Evolutionary conservation across 2,329 filamentous ascomycete genomes (phyloP).

Genomic region (Penicillium janthinellum): DNA sequence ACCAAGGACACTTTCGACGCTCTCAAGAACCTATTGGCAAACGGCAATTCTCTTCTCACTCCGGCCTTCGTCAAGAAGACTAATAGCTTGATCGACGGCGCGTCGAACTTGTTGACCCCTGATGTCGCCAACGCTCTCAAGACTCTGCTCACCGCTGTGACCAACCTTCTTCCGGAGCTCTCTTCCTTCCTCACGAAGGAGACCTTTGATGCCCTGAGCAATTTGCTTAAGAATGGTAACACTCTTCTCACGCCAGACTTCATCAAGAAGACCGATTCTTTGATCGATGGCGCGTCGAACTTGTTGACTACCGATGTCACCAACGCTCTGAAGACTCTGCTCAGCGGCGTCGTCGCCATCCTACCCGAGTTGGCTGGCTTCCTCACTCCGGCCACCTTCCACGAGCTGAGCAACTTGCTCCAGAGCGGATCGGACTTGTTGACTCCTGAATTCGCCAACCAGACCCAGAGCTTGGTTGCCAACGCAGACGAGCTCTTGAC

Average conservation of each 20-base stretch:
- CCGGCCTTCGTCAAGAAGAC: conserved; percentile 17
- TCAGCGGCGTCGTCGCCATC: conserved; percentile 19
- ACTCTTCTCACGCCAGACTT: conserved; percentile 20
- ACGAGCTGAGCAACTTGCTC: conserved; percentile 16
- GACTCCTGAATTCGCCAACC: conserved; percentile 23
- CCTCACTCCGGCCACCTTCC: conserved; percentile 19
- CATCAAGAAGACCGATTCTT: conserved; percentile 16
- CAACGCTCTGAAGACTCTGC: conserved; percentile 23
- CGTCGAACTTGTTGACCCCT: conserved; percentile 17
- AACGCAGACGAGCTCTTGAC: conserved; percentile 25
- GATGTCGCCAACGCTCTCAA: conserved; percentile 26
- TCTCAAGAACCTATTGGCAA: not conserved
- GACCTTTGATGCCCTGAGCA: conserved; percentile 19
- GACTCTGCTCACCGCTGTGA: conserved; percentile 18
- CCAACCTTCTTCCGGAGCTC: conserved; percentile 16
- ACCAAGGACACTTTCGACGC: conserved; percentile 24
- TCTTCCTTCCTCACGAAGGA: conserved; percentile 19
- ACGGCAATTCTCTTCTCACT: conserved; percentile 25
- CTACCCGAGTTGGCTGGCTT: conserved; percentile 24
- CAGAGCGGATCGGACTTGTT: conserved; percentile 20
- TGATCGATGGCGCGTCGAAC: conserved; percentile 19
- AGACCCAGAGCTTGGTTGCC: conserved; percentile 22
- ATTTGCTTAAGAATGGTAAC: conserved; percentile 12
- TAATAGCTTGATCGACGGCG: conserved; percentile 15
- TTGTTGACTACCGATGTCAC: conserved; percentile 17